Base-by-base conservation (phyloP, 2,329 filamentous ascomycete genomes). In the Rugonectria rugulosa region DNA sequence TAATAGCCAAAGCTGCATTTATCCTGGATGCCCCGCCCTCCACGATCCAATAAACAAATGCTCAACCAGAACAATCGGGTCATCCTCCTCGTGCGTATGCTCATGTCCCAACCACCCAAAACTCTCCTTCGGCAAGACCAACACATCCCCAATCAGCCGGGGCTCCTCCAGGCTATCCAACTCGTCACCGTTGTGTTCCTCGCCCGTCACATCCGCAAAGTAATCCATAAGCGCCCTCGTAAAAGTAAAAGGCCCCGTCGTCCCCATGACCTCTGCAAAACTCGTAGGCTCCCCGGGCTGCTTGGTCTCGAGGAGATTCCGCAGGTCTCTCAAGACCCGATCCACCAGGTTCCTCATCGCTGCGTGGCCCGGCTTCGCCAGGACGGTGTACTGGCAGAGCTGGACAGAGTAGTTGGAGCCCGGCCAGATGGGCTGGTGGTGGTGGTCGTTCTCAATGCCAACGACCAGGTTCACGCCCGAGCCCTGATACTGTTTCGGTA, bases 321-420 rank as follows among this genome's bases (percentile, higher is more conserved):
- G 46, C 4, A 73, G 62, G 26, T 62, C 65, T 1, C 47, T 78
- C 0, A 85, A 87, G 60, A 90, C 87, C 56, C 81, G 83, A 6
- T 85, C 81, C 7, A 91, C 86, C 44, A 90, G 79, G 41, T 87
- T 85, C 46, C 84, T 78, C 10, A 91, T 77, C 15, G 89, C 80
- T 1, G 88, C 88, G 63, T 91, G 88, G 2, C 87, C 86, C 0
- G 88, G 86, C 68, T 91, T 91, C n/a, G 85, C 75, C 63, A 90
- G 85, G 38, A 91, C 88, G 1, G 87, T 89, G 84, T 89, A 91
- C 66, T 91, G 88, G 65, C 88, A 90, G 68, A 91, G 88, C 66
- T 90, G 88, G 47, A 91, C 85, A 11, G 88, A 88, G 71, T 90
- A 90, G 5, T 78, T 77, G 15, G 87, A 81, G 63, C 88, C 85